These are phyloP conservation scores for Pilatotrama ljubarskyi DNA, from an alignment of 768 basidiomycete genomes.

Conservation along the genomic window DNA sequence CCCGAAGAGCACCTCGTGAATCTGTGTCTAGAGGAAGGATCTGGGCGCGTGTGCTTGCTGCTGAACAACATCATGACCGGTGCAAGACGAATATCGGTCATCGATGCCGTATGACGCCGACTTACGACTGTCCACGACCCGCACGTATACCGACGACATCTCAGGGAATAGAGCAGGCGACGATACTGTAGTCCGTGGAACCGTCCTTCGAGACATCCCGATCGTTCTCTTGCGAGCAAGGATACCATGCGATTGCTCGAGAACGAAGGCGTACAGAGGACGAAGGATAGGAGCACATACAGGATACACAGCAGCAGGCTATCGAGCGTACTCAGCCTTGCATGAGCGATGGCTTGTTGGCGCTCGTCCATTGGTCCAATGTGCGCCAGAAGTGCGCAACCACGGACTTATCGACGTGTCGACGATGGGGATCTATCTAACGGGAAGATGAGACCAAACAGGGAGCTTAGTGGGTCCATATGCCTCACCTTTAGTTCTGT, in stretches of 20 bases:
- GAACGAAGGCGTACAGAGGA: neutral
- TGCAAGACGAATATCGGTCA: constrained; percentile 16
- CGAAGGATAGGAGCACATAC: neutral
- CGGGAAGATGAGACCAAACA: neutral
- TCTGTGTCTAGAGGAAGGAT: constrained; percentile 16
- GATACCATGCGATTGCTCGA: neutral
- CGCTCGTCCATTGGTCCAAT: constrained; percentile 80
- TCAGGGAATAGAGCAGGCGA: neutral
- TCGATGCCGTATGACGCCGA: constrained; percentile 10
- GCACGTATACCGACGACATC: neutral
- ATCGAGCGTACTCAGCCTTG: constrained; percentile 32
- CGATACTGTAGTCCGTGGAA: neutral
- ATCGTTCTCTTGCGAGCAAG: neutral
- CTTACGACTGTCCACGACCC: neutral
- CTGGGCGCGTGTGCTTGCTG: constrained; percentile 18
- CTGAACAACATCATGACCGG: constrained; percentile 18
- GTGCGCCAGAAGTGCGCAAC: constrained; percentile 97
- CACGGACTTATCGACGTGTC: constrained; percentile 92
- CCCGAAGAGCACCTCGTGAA: constrained; percentile 19
- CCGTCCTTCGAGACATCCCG: too few species aligned
- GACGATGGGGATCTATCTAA: constrained; percentile 85
- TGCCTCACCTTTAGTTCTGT: constrained; percentile 82
- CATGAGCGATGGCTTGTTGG: constrained; percentile 79
- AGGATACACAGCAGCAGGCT: neutral
- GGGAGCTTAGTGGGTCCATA: neutral